Percentiles rank a stretch among this genome's conserved stretches.
Conservation (phyloP, 73 alveolate species). For the Halteria grandinella region DNA sequence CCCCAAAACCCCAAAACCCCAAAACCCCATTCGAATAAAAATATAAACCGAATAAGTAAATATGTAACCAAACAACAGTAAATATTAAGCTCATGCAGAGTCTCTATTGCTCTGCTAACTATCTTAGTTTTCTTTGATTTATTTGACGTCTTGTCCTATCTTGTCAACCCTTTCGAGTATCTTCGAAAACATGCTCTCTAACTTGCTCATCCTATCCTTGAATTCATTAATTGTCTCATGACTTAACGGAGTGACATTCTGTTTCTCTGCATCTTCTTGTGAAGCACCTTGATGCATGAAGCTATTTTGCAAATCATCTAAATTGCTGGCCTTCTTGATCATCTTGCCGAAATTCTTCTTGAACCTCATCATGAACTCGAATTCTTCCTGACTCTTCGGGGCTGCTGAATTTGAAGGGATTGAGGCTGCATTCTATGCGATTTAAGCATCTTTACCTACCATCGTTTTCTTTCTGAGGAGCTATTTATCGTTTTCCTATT, state of each 20-base stretch:
- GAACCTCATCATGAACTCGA: neutral
- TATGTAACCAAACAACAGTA: too few species aligned
- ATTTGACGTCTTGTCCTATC: constrained; percentile 1
- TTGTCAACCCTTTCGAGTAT: neutral
- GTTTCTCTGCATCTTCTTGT: neutral
- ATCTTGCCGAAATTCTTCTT: constrained; percentile 6
- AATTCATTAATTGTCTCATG: neutral
- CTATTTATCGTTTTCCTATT: neutral
- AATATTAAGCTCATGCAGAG: too few species aligned
- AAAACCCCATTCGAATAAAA: too few species aligned
- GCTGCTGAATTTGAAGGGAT: too few species aligned
- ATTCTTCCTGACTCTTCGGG: neutral
- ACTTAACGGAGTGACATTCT: neutral
- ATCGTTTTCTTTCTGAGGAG: neutral
- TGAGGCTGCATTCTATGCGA: neutral
- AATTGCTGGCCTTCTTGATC: neutral
- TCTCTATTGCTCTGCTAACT: too few species aligned
- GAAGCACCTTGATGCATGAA: neutral
- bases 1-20: too few species aligned
- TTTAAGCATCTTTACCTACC: neutral
- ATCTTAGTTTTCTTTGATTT: neutral
- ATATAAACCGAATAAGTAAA: too few species aligned
- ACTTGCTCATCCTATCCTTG: constrained; percentile 10
- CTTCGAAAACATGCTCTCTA: neutral
- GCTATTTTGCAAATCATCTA: neutral